A percentile compares a stretch with the other conserved stretches of the same genome.
Conservation (phyloP, 106 monocot species). For the Acanthochlamys bracteata region DNA sequence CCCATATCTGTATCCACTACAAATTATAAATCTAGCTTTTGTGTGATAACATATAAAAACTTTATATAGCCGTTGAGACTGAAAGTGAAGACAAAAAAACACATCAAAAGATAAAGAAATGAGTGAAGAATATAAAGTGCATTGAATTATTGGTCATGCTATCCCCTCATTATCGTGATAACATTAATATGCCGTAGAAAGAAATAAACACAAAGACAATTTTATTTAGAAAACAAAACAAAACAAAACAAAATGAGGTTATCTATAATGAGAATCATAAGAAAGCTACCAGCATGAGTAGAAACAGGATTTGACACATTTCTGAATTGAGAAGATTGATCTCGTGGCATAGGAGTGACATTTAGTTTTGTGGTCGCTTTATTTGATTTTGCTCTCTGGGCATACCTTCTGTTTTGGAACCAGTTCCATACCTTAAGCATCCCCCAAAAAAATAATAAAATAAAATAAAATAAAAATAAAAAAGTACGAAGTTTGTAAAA, state of each 20-base stretch:
- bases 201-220: background rate
- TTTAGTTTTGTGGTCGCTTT: slow-evolving; percentile 42
- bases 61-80: too few relatives aligned
- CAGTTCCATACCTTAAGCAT: slow-evolving; percentile 85
- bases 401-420: slow-evolving; percentile 98
- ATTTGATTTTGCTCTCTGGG: slow-evolving; percentile 52
- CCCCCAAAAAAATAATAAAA: background rate
- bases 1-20: too few relatives aligned
- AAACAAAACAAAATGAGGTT: background rate
- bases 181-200: background rate
- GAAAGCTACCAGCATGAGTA: slow-evolving; percentile 37
- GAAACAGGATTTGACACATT: slow-evolving; percentile 30
- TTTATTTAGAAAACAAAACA: background rate
- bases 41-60: too few relatives aligned
- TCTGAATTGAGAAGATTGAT: slow-evolving; percentile 40
- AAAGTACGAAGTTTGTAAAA: too few relatives aligned
- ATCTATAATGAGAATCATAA: background rate
- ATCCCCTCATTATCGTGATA: too few relatives aligned
- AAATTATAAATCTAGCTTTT: too few relatives aligned
- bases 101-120: too few relatives aligned
- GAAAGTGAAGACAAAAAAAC: too few relatives aligned
- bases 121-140: too few relatives aligned
- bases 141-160: background rate
- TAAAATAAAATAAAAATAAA: too few relatives aligned
- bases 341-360: slow-evolving; percentile 32